Evolutionary conservation across 495 filamentous ascomycete species (phyloP).

Genomic region (Pyrenopolyporus hunteri): DNA sequence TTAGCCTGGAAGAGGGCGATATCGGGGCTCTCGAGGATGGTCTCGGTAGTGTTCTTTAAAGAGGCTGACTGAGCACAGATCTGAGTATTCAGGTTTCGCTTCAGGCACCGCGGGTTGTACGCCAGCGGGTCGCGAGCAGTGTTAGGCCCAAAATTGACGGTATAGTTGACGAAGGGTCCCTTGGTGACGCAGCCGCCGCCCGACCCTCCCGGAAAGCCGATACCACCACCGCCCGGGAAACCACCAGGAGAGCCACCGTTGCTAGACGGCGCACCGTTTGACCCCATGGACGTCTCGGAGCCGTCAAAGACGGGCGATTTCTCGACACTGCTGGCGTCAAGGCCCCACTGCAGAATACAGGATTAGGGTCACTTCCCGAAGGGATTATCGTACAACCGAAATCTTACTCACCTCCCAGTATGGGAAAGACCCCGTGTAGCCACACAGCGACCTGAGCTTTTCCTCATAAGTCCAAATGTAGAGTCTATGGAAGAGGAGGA

Average conservation of each 20-base stretch:
- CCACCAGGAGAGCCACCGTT: constrained; percentile 27
- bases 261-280: constrained; percentile 32
- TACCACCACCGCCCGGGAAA: no score
- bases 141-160: constrained; percentile 49
- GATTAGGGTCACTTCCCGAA: not conserved
- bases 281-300: constrained; percentile 40
- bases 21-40: constrained; percentile 41
- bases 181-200: constrained; percentile 46
- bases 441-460: constrained; percentile 46
- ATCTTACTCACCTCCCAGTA: constrained; percentile 45
- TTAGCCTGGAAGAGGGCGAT: constrained; percentile 48
- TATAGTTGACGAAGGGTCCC: constrained; percentile 45
- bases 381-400: not conserved
- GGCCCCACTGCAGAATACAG: constrained; percentile 40
- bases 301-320: constrained; percentile 47
- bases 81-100: constrained; percentile 49
- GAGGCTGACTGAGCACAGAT: constrained; percentile 44
- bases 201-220: constrained; percentile 35
- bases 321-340: constrained; percentile 43
- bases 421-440: constrained; percentile 46
- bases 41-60: constrained; percentile 50
- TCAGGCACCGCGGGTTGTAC: constrained; percentile 52
- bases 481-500: constrained; percentile 50
- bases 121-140: constrained; percentile 37
- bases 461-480: constrained; percentile 47